phyloP scores from a whole-genome alignment of 2,329 filamentous ascomycete species.

The Aschersonia sp. region DNA sequence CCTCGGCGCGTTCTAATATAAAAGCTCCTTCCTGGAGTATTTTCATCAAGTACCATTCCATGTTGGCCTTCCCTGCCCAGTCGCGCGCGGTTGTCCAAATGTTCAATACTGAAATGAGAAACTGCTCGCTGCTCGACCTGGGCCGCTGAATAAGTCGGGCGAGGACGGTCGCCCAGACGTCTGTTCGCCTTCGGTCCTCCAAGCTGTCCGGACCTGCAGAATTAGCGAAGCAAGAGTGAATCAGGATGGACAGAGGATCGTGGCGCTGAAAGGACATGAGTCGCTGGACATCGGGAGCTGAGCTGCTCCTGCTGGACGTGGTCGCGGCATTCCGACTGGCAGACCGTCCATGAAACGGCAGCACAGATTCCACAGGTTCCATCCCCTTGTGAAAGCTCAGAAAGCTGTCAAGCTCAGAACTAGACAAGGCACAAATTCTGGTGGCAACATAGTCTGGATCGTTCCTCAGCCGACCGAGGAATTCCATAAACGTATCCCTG shows the following conservation, averaged over 20 bases:
- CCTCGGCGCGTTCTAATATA: slow-evolving; percentile 71
- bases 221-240: slow-evolving; percentile 82
- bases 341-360: slow-evolving; percentile 48
- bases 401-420: slow-evolving; percentile 62
- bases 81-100: slow-evolving; percentile 76
- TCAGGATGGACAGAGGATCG: slow-evolving; percentile 69
- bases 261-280: slow-evolving; percentile 80
- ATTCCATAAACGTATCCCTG: slow-evolving; percentile 60
- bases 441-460: slow-evolving; percentile 81
- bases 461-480: slow-evolving; percentile 68
- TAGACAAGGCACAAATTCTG: slow-evolving; percentile 60
- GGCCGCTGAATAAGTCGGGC: slow-evolving; percentile 68
- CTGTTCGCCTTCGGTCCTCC: slow-evolving; percentile 65
- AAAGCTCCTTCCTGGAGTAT: slow-evolving; percentile 88
- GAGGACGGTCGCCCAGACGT: slow-evolving; percentile 80
- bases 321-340: slow-evolving; percentile 29
- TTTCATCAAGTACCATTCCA: slow-evolving; percentile 92
- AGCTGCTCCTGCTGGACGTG: slow-evolving; percentile 28
- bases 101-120: slow-evolving; percentile 73
- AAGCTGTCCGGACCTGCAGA: slow-evolving; percentile 67
- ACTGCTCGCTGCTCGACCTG: slow-evolving; percentile 62
- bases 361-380: slow-evolving; percentile 71
- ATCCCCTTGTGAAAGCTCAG: slow-evolving; percentile 64
- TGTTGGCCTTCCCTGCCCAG: slow-evolving; percentile 78
- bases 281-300: slow-evolving; percentile 57